phyloP scores from a whole-genome alignment of 371 early-diverging fungal genomes.

The Mortierella sp. region DNA sequence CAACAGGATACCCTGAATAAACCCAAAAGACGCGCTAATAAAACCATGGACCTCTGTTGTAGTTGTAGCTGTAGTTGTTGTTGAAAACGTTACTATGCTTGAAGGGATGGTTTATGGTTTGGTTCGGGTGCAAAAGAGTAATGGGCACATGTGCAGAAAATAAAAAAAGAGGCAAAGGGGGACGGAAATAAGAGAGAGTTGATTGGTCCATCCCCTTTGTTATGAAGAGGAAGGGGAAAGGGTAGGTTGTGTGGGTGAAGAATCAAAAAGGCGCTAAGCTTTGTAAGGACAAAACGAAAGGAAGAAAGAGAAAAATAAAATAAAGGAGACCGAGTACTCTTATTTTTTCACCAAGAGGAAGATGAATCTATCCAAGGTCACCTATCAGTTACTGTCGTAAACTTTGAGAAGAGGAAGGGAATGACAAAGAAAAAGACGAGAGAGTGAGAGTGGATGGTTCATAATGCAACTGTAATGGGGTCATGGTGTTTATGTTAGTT shows the following conservation, averaged over 20 bases:
- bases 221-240: background rate
- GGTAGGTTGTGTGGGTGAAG: no score
- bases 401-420: no score
- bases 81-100: no score
- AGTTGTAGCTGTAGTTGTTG: no score
- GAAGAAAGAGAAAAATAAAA: background rate
- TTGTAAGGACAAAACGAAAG: background rate
- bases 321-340: background rate
- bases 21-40: no score
- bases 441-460: no score
- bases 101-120: background rate
- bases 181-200: background rate
- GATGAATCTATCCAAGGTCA: constrained; percentile 1
- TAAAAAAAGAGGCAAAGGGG: background rate
- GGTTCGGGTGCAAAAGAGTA: background rate
- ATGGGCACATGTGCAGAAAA: background rate
- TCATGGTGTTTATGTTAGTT: background rate
- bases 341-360: background rate
- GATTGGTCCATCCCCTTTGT: background rate
- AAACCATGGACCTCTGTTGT: no score
- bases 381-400: background rate
- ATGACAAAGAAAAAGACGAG: no score
- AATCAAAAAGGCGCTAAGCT: background rate
- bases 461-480: constrained; percentile 5
- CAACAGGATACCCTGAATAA: background rate